Evolutionary conservation across 345 rosid genomes (phyloP).

Genomic region (Aurinia saxatilis): DNA sequence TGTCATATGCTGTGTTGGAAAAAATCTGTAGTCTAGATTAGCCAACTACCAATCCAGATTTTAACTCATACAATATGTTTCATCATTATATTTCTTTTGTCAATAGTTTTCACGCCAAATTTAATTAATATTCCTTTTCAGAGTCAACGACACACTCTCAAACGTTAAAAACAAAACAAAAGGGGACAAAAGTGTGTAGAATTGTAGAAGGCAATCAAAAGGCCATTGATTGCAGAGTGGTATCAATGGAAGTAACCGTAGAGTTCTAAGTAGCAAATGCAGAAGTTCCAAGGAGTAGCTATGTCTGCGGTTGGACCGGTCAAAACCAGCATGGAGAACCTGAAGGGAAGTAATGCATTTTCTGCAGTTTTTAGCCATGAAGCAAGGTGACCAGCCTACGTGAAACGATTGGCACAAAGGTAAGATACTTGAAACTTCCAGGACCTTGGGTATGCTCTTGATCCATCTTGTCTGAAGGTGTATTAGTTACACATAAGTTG

Average conservation of each 20-base stretch:
- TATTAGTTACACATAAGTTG: conserved; percentile 97
- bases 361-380: conserved; percentile 76
- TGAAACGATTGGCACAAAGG: neutral
- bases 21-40: no score
- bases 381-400: conserved; percentile 70
- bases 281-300: conserved; percentile 68
- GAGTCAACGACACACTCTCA: neutral
- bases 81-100: neutral
- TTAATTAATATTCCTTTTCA: no score
- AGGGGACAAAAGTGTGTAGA: neutral
- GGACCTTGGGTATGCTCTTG: conserved; percentile 59
- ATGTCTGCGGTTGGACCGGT: conserved; percentile 66
- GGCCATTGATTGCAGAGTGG: neutral
- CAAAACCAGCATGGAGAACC: conserved; percentile 63
- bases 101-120: neutral
- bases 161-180: no score
- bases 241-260: conserved; percentile 66
- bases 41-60: no score
- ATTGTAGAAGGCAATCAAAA: neutral
- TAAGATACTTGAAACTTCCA: conserved; percentile 84
- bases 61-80: no score
- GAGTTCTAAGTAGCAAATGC: conserved; percentile 88
- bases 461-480: conserved; percentile 89
- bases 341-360: conserved; percentile 65
- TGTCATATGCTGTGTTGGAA: neutral